Percentiles rank a stretch among this genome's conserved stretches.
phyloP scores from a whole-genome alignment of 108 stramenopile species.

The Skeletonema marinoi region DNA sequence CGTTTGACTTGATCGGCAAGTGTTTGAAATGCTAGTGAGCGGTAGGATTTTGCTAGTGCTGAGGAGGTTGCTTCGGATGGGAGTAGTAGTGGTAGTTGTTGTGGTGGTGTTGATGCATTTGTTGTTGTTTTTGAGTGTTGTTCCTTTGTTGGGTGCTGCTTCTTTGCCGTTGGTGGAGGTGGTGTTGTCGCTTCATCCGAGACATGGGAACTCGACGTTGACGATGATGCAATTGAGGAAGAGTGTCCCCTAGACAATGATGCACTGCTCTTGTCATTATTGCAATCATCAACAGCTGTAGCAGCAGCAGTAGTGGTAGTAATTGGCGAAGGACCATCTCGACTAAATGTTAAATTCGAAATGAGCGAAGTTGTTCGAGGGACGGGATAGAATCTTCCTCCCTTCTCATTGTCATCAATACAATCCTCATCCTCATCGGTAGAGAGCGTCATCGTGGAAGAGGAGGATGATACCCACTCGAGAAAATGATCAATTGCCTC shows the following conservation, averaged over 20 bases:
- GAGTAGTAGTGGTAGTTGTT: slow-evolving; percentile 4
- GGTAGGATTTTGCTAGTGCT: slow-evolving; percentile 57
- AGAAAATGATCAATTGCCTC: slow-evolving; percentile 56
- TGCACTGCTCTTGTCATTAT: not conserved
- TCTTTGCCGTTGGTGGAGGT: not conserved
- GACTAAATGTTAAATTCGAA: not conserved
- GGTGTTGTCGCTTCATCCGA: not conserved
- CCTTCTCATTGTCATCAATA: not conserved
- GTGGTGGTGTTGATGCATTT: not conserved
- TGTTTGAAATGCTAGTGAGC: slow-evolving; percentile 60
- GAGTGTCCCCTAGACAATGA: not conserved
- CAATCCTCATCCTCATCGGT: not conserved
- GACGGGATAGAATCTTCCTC: not conserved
- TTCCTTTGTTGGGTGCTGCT: not conserved
- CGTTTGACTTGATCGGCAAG: slow-evolving; percentile 58
- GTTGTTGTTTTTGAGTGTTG: not conserved
- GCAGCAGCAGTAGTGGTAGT: not conserved
- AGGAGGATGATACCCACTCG: not conserved
- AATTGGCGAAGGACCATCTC: not conserved
- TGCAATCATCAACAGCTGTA: too few relatives aligned
- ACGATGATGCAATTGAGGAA: not conserved
- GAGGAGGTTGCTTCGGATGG: slow-evolving; percentile 57
- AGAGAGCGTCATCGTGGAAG: not conserved
- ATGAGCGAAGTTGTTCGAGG: not conserved
- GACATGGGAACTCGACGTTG: not conserved